Conservation (phyloP, 2,329 filamentous ascomycete genomes). For the Claviceps sp. region DNA sequence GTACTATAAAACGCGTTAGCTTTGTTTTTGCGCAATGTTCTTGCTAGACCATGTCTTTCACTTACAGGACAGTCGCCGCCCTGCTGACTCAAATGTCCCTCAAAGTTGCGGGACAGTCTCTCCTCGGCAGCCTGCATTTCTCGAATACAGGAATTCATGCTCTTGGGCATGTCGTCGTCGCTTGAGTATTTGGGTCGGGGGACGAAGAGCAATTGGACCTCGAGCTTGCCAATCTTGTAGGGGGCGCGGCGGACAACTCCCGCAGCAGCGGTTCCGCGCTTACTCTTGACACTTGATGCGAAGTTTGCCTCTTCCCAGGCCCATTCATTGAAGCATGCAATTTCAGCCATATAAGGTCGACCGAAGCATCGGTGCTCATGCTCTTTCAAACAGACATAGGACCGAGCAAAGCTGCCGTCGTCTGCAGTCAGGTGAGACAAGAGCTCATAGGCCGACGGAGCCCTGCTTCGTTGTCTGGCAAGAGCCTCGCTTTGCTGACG, state of each 20-base stretch:
- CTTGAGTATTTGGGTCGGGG: slow-evolving; percentile 75
- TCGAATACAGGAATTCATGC: slow-evolving; percentile 91
- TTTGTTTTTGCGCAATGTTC: too few species aligned
- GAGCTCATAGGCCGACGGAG: slow-evolving; percentile 71
- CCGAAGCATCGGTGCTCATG: slow-evolving; percentile 83
- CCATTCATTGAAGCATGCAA: slow-evolving; percentile 98
- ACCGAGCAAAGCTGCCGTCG: slow-evolving; percentile 86
- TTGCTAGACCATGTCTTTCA: slow-evolving; percentile 10
- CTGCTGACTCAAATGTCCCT: slow-evolving; percentile 88
- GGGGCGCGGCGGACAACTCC: slow-evolving; percentile 70
- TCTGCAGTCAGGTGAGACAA: slow-evolving; percentile 75
- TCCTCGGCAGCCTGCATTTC: slow-evolving; percentile 87
- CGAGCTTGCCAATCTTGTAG: slow-evolving; percentile 92
- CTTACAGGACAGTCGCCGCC: slow-evolving; percentile 94
- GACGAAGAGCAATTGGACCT: slow-evolving; percentile 87
- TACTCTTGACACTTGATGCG: slow-evolving; percentile 85
- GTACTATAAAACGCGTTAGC: slow-evolving; percentile 49
- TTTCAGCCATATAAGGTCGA: slow-evolving; percentile 72
- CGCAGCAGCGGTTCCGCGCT: slow-evolving; percentile 56
- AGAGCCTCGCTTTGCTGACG: slow-evolving; percentile 51
- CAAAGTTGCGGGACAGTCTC: slow-evolving; percentile 62
- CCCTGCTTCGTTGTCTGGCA: slow-evolving; percentile 46
- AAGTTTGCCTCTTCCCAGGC: slow-evolving; percentile 71
- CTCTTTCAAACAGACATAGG: slow-evolving; percentile 88
- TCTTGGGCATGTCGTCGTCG: slow-evolving; percentile 98